phyloP scores from a whole-genome alignment of 2,329 filamentous ascomycete species.

The Aspergillus uvarum region DNA sequence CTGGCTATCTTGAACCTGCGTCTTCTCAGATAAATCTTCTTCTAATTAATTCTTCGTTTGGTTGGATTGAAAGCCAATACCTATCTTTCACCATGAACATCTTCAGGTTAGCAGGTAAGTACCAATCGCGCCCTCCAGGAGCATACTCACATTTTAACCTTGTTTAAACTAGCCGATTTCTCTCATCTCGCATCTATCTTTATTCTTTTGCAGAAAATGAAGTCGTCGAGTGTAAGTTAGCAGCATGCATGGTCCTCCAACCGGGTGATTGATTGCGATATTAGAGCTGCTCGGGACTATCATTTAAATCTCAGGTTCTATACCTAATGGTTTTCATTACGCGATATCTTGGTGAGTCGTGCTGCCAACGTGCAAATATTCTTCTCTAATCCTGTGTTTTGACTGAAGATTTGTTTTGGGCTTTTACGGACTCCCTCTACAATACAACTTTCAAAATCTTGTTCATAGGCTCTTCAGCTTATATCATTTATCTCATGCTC shows the following conservation, averaged over 20 bases:
- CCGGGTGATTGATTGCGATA: background rate
- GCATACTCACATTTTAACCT: background rate
- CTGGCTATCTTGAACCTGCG: background rate
- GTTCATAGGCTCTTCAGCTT: slow-evolving; percentile 85
- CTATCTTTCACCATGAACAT: slow-evolving; percentile 60
- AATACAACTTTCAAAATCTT: slow-evolving; percentile 95
- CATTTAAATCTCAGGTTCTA: slow-evolving; percentile 96
- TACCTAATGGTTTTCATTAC: slow-evolving; percentile 94
- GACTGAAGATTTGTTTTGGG: slow-evolving; percentile 76
- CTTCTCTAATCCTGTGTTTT: background rate
- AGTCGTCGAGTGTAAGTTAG: slow-evolving; percentile 75
- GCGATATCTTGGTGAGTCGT: slow-evolving; percentile 73
- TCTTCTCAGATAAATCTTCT: background rate
- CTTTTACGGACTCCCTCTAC: slow-evolving; percentile 76
- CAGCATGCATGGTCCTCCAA: background rate
- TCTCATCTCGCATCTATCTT: slow-evolving; percentile 93
- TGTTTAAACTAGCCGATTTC: slow-evolving; percentile 69
- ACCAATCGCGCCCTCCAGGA: background rate
- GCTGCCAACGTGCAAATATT: background rate
- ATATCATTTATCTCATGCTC: slow-evolving; percentile 97
- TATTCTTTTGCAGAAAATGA: slow-evolving; percentile 96
- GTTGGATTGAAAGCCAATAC: too few relatives aligned
- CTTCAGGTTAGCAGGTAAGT: slow-evolving; percentile 65
- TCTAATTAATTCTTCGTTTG: too few relatives aligned
- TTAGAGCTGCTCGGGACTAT: slow-evolving; percentile 94